Conservation (phyloP, 140 eudicot species). For the Oenanthe javanica region DNA sequence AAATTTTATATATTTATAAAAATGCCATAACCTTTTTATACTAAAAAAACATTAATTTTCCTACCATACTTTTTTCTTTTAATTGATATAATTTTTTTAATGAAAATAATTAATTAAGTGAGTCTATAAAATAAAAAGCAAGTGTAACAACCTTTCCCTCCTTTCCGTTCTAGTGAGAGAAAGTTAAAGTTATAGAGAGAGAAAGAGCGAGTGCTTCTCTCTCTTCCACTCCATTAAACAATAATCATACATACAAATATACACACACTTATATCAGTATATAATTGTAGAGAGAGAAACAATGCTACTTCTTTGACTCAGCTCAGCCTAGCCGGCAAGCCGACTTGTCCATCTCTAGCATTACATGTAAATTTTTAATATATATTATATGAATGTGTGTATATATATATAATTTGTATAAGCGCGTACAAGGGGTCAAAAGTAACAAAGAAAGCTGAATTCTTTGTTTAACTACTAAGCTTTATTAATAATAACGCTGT, state of each 20-base stretch:
- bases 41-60: no score
- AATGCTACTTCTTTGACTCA: background rate
- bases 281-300: background rate
- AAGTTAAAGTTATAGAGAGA: background rate
- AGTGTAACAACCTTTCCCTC: background rate
- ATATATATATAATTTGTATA: background rate
- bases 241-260: background rate
- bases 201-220: slow-evolving; percentile 5
- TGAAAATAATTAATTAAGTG: no score
- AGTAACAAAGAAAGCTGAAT: slow-evolving; percentile 2
- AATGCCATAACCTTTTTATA: no score
- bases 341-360: background rate
- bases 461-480: slow-evolving; percentile 1
- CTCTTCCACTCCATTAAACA: background rate
- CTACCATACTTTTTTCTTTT: no score
- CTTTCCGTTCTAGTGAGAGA: background rate
- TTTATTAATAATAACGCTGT: background rate
- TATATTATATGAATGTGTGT: background rate
- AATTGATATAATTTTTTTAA: no score
- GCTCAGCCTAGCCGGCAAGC: slow-evolving; percentile 16
- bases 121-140: no score
- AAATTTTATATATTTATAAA: no score
- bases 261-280: background rate
- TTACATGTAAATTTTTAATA: no score
- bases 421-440: slow-evolving; percentile 8